Conservation (phyloP, 2,329 filamentous ascomycete species). For the Alternaria solani region DNA sequence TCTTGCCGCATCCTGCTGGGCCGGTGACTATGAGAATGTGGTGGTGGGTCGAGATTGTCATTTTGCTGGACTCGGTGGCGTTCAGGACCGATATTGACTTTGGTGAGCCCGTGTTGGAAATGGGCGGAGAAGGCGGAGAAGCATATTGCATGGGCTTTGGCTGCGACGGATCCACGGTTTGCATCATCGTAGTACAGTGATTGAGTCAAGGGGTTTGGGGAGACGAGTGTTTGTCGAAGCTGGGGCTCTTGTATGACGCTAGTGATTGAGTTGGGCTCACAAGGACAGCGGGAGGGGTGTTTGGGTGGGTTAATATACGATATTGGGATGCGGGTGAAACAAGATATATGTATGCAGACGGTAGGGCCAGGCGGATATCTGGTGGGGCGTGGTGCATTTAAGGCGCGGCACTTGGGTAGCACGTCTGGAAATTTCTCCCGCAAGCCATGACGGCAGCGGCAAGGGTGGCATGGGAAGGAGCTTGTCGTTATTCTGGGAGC, state of each 20-base stretch:
- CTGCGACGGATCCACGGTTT: slow-evolving; percentile 43
- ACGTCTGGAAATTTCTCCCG: slow-evolving; percentile 36
- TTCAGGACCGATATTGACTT: slow-evolving; percentile 27
- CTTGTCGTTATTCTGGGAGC: slow-evolving; percentile 33
- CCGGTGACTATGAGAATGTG: slow-evolving; percentile 63
- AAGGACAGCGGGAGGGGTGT: slow-evolving; percentile 21
- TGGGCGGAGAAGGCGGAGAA: slow-evolving; percentile 40
- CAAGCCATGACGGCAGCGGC: slow-evolving; percentile 37
- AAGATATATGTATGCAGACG: slow-evolving; percentile 22
- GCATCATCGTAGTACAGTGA: slow-evolving; percentile 40
- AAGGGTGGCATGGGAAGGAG: slow-evolving; percentile 43
- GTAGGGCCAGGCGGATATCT: slow-evolving; percentile 31
- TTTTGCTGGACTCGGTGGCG: slow-evolving; percentile 25
- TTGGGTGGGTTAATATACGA: slow-evolving; percentile 34
- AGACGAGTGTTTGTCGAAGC: slow-evolving; percentile 4
- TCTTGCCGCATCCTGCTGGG: slow-evolving; percentile 64
- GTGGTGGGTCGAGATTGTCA: slow-evolving; percentile 50
- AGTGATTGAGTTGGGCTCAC: slow-evolving; percentile 16
- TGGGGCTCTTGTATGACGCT: slow-evolving; percentile 11
- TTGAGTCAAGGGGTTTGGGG: slow-evolving; percentile 7
- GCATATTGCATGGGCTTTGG: slow-evolving; percentile 42
- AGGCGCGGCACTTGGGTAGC: slow-evolving; percentile 17
- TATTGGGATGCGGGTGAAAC: slow-evolving; percentile 36
- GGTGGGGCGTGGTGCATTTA: slow-evolving; percentile 38
- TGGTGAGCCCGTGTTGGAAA: slow-evolving; percentile 39